phyloP scores from a whole-genome alignment of 225 moss, liverwort and hornwort genomes.

The Antitrichia curtipendula region DNA sequence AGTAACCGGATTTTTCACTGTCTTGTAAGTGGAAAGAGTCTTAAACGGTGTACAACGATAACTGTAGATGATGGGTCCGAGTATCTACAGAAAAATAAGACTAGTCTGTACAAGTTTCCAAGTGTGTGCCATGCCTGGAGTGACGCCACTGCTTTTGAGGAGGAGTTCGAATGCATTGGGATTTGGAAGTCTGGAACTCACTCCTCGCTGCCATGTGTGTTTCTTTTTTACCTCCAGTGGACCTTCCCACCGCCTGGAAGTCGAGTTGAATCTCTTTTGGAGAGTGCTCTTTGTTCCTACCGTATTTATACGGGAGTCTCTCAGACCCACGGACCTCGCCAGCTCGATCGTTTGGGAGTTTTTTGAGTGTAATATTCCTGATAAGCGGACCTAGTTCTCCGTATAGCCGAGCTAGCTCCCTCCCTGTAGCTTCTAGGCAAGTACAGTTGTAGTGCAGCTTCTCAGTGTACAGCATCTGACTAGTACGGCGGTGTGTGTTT shows the following conservation, averaged over 20 bases:
- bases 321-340: neutral
- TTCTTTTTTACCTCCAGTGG: neutral
- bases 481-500: neutral
- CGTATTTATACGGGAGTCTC: slow-evolving; percentile 2
- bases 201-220: neutral
- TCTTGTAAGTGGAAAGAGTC: neutral
- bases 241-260: neutral
- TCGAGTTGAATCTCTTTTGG: neutral
- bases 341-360: neutral
- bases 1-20: neutral
- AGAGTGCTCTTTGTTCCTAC: neutral
- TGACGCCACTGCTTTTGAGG: neutral
- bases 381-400: neutral
- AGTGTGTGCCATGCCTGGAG: neutral
- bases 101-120: neutral
- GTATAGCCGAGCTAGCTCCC: neutral
- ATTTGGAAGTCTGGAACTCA: neutral
- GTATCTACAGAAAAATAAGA: neutral
- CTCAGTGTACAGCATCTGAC: neutral
- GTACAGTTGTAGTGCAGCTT: neutral
- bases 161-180: neutral
- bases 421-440: neutral
- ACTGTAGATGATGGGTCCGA: neutral
- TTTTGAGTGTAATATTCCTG: slow-evolving; percentile 23
- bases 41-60: neutral